A percentile compares a stretch with the other conserved stretches of the same genome.
These are phyloP conservation scores for Calcarisporium arbuscula DNA, from an alignment of 2,329 filamentous ascomycete species.

Conservation along the genomic window DNA sequence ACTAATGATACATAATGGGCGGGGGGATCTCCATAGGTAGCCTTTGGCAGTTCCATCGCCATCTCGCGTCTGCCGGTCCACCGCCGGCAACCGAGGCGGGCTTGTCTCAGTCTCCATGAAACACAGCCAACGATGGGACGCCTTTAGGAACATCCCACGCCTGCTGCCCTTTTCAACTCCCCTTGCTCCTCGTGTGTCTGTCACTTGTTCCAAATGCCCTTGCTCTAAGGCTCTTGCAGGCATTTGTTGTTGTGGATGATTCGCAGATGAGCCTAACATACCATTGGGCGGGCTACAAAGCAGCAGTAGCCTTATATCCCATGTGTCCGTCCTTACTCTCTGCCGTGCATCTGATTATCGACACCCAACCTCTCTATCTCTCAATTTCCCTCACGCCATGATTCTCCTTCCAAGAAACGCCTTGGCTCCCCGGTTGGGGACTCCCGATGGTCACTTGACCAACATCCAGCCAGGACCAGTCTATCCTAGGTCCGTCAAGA, in stretches of 20 bases:
- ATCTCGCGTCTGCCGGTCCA: constrained; percentile 8
- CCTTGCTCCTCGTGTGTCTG: constrained; percentile 10
- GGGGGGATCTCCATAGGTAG: constrained; percentile 7
- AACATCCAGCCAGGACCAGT: constrained; percentile 1
- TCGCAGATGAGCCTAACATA: too few species aligned
- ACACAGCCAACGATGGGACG: constrained; percentile 21
- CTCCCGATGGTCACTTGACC: constrained; percentile 8
- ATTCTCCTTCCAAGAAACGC: constrained; percentile 21
- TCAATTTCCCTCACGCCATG: constrained; percentile 17
- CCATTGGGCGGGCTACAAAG: too few species aligned
- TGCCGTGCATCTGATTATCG: constrained; percentile 17
- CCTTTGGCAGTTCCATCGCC: constrained; percentile 6
- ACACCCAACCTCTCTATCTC: constrained; percentile 14
- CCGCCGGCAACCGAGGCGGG: constrained; percentile 12
- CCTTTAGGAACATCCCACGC: constrained; percentile 14
- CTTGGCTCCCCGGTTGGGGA: constrained; percentile 12
- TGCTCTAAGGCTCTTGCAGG: constrained; percentile 7
- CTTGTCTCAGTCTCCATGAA: constrained; percentile 26
- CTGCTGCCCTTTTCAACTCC: constrained; percentile 12
- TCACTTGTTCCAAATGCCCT: constrained; percentile 6
- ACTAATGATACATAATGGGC: too few species aligned
- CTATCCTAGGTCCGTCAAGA: neutral
- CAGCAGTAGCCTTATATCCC: constrained; percentile 17
- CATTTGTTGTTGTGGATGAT: constrained; percentile 9
- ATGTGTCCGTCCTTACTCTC: constrained; percentile 9